These are phyloP conservation scores for Claviceps sp. DNA, from an alignment of 2,329 filamentous ascomycete genomes.

Conservation along the genomic window DNA sequence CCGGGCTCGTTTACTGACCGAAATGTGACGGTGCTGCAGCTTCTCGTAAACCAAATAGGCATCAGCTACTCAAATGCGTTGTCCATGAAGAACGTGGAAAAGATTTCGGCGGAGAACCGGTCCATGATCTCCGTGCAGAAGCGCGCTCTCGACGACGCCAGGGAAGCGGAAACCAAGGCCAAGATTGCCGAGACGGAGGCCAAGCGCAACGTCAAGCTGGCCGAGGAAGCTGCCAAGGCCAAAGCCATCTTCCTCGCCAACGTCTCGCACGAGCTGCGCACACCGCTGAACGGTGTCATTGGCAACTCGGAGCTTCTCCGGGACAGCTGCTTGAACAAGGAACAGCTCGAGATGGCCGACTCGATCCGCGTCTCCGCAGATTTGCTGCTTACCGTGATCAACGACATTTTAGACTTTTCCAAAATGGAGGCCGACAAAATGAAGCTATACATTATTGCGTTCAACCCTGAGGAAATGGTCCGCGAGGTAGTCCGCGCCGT, in stretches of 20 bases:
- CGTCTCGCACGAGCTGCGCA: conserved; percentile 70
- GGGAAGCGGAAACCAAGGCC: conserved; percentile 61
- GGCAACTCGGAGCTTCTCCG: conserved; percentile 75
- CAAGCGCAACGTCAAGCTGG: conserved; percentile 65
- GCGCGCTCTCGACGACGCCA: conserved; percentile 56
- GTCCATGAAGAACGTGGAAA: conserved; percentile 58
- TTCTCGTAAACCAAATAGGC: conserved; percentile 67
- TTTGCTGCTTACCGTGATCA: conserved; percentile 77
- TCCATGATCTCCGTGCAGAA: conserved; percentile 70
- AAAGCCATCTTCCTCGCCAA: conserved; percentile 72
- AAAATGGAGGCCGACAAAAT: conserved; percentile 85
- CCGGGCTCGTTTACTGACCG: conserved; percentile 67
- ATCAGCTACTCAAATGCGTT: conserved; percentile 58
- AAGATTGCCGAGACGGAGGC: conserved; percentile 66
- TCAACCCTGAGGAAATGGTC: conserved; percentile 55
- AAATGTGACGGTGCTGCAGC: conserved; percentile 50
- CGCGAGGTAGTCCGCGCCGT: conserved; percentile 52
- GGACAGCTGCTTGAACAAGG: conserved; percentile 59
- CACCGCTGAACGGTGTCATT: conserved; percentile 77
- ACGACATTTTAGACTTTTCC: conserved; percentile 91
- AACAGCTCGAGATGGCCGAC: conserved; percentile 76
- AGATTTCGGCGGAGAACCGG: conserved; percentile 64
- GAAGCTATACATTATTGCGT: conserved; percentile 61
- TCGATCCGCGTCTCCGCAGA: conserved; percentile 80
- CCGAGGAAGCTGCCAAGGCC: conserved; percentile 70